These are phyloP conservation scores for Gonium pectorale DNA, from an alignment of 139 green algal species.

Conservation along the genomic window DNA sequence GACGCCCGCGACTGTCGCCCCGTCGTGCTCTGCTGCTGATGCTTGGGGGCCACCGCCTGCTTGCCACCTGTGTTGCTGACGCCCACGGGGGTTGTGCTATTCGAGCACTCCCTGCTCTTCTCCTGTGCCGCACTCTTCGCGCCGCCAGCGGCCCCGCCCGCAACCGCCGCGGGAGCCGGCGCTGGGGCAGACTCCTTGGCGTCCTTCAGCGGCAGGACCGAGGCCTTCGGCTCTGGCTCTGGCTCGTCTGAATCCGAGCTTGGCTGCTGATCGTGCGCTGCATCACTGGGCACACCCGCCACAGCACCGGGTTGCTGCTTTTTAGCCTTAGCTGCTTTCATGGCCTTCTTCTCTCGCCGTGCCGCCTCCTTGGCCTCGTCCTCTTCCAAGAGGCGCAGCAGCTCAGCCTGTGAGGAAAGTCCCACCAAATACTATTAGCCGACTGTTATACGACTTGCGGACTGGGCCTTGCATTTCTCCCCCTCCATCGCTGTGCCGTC, in stretches of 20 bases:
- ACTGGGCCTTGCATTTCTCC: too few species aligned
- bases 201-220: neutral
- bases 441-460: too few species aligned
- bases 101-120: neutral
- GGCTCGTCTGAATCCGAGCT: conserved; percentile 13
- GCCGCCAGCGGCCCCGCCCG: neutral
- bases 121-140: neutral
- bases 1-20: conserved; percentile 20
- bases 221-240: neutral
- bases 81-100: too few species aligned
- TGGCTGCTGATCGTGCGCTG: neutral
- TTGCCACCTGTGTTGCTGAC: neutral
- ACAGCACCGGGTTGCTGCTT: neutral
- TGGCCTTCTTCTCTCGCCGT: conserved; percentile 39
- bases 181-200: neutral
- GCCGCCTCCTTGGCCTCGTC: conserved; percentile 43
- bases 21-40: neutral
- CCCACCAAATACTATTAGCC: too few species aligned
- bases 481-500: too few species aligned
- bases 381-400: conserved; percentile 39
- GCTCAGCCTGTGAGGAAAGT: conserved; percentile 6
- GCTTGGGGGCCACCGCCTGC: conserved; percentile 1
- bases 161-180: neutral
- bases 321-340: conserved; percentile 31
- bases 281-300: neutral